A percentile compares a stretch with the other conserved stretches of the same genome.
Evolutionary conservation across 2,329 filamentous ascomycete genomes (phyloP).

Genomic region (Cladophialophora bantiana): DNA sequence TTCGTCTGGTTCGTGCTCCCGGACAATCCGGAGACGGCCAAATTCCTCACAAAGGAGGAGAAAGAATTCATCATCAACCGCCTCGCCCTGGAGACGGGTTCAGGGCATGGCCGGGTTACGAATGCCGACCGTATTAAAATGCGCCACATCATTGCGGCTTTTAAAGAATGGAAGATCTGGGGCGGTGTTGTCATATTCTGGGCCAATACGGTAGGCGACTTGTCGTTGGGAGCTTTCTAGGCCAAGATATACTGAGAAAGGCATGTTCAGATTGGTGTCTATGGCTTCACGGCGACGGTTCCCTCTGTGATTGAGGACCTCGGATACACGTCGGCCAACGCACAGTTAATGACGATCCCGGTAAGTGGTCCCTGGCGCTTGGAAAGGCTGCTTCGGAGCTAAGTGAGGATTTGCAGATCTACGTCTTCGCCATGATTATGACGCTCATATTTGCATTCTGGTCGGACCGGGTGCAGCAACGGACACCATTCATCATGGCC

Average conservation of each 20-base stretch:
- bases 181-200: constrained; percentile 39
- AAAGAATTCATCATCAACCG: constrained; percentile 67
- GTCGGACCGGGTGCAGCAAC: constrained; percentile 64
- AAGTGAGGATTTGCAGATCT: constrained; percentile 45
- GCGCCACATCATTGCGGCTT: constrained; percentile 68
- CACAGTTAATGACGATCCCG: constrained; percentile 51
- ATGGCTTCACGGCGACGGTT: constrained; percentile 35
- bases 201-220: constrained; percentile 30
- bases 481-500: constrained; percentile 70
- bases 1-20: constrained; percentile 66
- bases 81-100: constrained; percentile 72
- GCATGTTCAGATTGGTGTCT: constrained; percentile 40
- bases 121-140: constrained; percentile 73
- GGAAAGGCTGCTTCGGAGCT: constrained; percentile 68
- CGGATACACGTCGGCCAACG: constrained; percentile 50
- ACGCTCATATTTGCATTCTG: constrained; percentile 52
- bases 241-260: too few species aligned
- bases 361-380: constrained; percentile 50
- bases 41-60: constrained; percentile 76
- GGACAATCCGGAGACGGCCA: constrained; percentile 76
- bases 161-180: constrained; percentile 74
- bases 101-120: constrained; percentile 52
- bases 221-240: not conserved
- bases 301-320: constrained; percentile 52
- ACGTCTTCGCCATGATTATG: constrained; percentile 75